These are phyloP conservation scores for Clausena lansium DNA, from an alignment of 345 rosid species.

Conservation along the genomic window DNA sequence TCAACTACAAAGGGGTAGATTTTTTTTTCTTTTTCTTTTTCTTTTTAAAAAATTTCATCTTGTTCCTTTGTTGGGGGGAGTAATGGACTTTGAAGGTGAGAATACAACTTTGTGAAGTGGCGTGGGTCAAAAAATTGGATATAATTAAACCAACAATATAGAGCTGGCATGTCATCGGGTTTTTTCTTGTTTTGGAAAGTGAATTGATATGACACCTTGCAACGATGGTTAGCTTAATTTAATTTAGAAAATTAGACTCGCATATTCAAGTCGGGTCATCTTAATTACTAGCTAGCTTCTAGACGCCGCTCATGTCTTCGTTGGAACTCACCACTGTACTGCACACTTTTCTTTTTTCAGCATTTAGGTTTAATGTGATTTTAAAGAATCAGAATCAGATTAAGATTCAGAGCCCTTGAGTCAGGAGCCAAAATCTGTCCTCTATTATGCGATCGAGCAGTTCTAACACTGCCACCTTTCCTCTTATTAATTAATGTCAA, in stretches of 20 bases:
- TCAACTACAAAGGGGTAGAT: background rate
- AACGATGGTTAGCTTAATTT: background rate
- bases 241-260: too few relatives aligned
- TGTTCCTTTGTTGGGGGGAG: background rate
- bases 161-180: background rate
- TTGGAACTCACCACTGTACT: background rate
- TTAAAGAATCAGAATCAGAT: background rate
- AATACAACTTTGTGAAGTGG: background rate
- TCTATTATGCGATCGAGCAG: background rate
- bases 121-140: background rate
- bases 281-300: background rate
- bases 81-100: background rate
- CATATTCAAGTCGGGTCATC: background rate
- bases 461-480: background rate
- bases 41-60: background rate
- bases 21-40: background rate
- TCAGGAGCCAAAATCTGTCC: background rate
- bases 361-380: background rate
- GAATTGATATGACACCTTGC: constrained; percentile 4
- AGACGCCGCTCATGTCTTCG: background rate
- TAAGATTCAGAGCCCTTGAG: background rate
- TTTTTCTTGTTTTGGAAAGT: background rate
- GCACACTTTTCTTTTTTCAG: background rate
- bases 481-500: background rate
- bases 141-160: background rate